Base-by-base conservation (phyloP, 208 protist species). In the Acanthamoeba healyi region DNA sequence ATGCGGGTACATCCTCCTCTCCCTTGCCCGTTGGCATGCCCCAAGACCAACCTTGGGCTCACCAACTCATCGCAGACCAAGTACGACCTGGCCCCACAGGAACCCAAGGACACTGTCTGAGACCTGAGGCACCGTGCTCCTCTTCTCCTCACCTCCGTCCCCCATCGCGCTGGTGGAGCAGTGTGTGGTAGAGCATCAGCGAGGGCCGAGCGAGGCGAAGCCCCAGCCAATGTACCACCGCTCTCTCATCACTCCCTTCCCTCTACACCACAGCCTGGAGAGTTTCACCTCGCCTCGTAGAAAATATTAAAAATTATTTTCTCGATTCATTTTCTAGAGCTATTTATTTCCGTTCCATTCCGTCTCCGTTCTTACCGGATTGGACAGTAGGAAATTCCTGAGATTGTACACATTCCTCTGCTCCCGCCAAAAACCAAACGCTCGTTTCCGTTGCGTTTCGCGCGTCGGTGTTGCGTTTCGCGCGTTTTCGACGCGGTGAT, bases 361-460 rank as follows among this genome's bases (percentile, higher is more conserved):
- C 36, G 70, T 79, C 70, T 79, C 36, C 70, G 36, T 17, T 46
- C 46, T 79, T 77, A 26, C 70, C 70, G 70, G 70, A 79, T 79
- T 79, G 70, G 70, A 79, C 70, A 79, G 70, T 46, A 79, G 70
- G 19, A 42, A 74, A 74, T 38, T 26, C 29, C 70, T 79, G 34
- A 10, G 46, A 74, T 46, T 46, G 70, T 79, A 46, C 36, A 79
- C 70, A n/a, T 67, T 67, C 29, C 58, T 67, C 26, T 36, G 38
- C 46, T 79, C 70, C 34, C 70, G 70, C 70, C 70, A 79, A 79
- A 79, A 79, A 5, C 0, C 15, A 7, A 79, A 79, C 70, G 63
- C 34, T 10, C 15, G 10, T 32, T 46, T 4, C 34, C 34, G 70
- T 79, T 79, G 70, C 70, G 70, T 79, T 79, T 34, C 70, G 70